These are phyloP conservation scores for Erysiphe neolycopersici DNA, from an alignment of 2,329 filamentous ascomycete species.

Conservation along the genomic window DNA sequence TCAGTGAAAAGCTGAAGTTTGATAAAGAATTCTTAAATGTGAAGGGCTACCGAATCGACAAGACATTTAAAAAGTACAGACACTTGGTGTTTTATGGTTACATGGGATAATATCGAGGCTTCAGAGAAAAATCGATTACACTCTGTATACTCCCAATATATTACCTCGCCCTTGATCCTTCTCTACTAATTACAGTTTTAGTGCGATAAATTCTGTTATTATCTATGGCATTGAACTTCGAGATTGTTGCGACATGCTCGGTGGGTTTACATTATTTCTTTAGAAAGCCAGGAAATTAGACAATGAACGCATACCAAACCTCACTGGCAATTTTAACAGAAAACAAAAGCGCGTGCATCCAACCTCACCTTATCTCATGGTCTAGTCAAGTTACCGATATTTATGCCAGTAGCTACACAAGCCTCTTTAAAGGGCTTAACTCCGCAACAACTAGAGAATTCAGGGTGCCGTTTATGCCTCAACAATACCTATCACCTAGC, in stretches of 20 bases:
- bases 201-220: constrained; percentile 11
- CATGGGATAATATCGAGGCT: no score
- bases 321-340: constrained; percentile 23
- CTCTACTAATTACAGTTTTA: no score
- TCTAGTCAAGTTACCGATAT: constrained; percentile 66
- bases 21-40: no score
- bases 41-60: no score
- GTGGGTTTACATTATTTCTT: constrained; percentile 21
- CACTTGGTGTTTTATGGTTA: no score
- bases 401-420: constrained; percentile 97
- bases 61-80: no score
- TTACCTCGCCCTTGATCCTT: no score
- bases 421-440: constrained; percentile 87
- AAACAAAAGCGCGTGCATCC: constrained; percentile 79
- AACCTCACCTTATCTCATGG: constrained; percentile 76
- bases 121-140: no score
- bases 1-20: no score
- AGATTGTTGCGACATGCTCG: constrained; percentile 53
- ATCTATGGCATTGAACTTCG: constrained; percentile 36
- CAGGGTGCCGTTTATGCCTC: constrained; percentile 68
- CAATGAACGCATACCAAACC: neutral
- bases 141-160: no score
- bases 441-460: constrained; percentile 71
- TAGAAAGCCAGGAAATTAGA: neutral
- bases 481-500: constrained; percentile 98